Base-by-base conservation (phyloP, 1,284 basidiomycete species). In the Coniferiporia sulphurascens region DNA sequence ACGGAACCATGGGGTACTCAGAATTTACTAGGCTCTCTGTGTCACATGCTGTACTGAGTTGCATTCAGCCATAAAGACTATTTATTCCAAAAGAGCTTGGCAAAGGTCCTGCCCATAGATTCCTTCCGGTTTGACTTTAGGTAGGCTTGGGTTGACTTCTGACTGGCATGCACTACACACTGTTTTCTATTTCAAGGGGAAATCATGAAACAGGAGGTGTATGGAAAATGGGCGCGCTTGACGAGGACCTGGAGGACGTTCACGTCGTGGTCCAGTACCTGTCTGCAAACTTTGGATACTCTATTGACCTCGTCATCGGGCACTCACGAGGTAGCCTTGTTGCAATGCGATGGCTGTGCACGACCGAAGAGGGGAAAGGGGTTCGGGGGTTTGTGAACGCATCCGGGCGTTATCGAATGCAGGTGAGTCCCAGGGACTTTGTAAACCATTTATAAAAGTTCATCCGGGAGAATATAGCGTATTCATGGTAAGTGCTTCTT, bases 51-150 rank as follows among this genome's bases (percentile, higher is more conserved):
- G n/a, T 52, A 2, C 15, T 15, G 38, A 41, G 38, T 41, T 41
- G 3, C 38, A 15, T 61, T 27, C 70, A 91, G 89, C 65, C 89
- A 91, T 70, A 91, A 91, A 66, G 87, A 93, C 69, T 93, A 93
- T 73, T 72, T 91, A 53, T 92, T 87, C 73, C 87, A 89, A 71
- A 86, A 85, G 66, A 81, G 78, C n/a, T 80, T 93, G 10, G 88
- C 86, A 0, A 69, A 72, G 22, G 76, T 74, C n/a, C 71, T 93
- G 6, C 86, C 88, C 0, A 69, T 89, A 32, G 90, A 93, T 69
- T 90, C 88, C 1, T 91, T 92, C 68, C 80, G 90, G 36, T 91
- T 93, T 67, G 91, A 93, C 68, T 93, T 93, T 72, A 80, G 90
- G 89, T 89, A 65, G 59, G 81, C 71, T 52, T 41, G 3, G 7